Conservation (phyloP, 805 yeast species). For the Metschnikowia similis region DNA sequence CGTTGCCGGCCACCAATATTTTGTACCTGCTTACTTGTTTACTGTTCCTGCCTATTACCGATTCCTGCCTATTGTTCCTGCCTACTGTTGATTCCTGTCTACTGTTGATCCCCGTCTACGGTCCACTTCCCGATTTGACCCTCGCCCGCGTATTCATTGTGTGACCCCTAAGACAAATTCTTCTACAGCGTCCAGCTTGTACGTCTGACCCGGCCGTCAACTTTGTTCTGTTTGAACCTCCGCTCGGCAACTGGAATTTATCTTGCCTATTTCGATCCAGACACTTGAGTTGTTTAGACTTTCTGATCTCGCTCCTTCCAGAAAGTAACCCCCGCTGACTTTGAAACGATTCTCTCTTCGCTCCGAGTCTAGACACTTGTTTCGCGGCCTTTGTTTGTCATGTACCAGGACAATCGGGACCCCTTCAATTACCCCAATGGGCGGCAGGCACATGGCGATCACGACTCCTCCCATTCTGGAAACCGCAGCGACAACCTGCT, state of each 20-base stretch:
- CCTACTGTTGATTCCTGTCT: neutral
- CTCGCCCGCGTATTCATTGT: neutral
- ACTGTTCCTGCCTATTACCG: neutral
- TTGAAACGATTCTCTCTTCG: neutral
- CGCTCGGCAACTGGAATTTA: neutral
- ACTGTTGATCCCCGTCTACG: neutral
- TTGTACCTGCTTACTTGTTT: neutral
- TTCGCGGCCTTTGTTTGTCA: neutral
- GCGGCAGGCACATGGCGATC: conserved; percentile 11
- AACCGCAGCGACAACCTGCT: conserved; percentile 13
- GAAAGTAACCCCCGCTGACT: neutral
- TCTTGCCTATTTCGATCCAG: neutral
- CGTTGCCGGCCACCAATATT: neutral
- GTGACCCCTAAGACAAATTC: neutral
- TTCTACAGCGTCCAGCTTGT: neutral
- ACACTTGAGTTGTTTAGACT: neutral
- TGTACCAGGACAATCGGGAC: neutral
- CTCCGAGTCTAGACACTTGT: neutral
- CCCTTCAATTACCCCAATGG: conserved; percentile 6
- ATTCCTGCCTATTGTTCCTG: neutral
- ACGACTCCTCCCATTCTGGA: conserved; percentile 12
- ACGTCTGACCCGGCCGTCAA: neutral
- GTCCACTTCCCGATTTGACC: neutral
- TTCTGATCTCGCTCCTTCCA: neutral
- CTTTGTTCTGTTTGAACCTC: neutral